Evolutionary conservation across 2,329 filamentous ascomycete species (phyloP).

Genomic region (Mycosphaerella sp.): DNA sequence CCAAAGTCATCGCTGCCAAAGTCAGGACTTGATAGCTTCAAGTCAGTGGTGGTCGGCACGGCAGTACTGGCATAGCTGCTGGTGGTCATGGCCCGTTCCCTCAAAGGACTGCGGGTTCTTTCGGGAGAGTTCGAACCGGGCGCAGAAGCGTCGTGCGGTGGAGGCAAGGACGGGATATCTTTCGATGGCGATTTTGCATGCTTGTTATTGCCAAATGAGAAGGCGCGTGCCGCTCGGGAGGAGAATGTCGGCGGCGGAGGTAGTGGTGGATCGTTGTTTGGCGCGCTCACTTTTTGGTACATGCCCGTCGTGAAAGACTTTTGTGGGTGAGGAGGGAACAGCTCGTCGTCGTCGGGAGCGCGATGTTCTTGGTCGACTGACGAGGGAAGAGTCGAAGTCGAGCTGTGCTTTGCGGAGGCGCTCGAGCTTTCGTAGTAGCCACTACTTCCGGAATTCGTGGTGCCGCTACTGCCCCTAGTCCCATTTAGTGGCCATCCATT

Average conservation of each 20-base stretch:
- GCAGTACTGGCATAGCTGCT: conserved; percentile 39
- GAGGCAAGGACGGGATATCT: conserved; percentile 20
- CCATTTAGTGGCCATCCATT: conserved; percentile 29
- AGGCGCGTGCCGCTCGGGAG: conserved; percentile 44
- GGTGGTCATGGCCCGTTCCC: conserved; percentile 39
- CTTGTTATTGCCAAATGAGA: conserved; percentile 46
- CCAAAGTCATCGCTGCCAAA: conserved; percentile 33
- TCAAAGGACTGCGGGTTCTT: conserved; percentile 19
- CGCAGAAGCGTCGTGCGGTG: conserved; percentile 6
- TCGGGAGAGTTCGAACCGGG: not conserved
- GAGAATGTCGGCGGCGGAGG: conserved; percentile 33
- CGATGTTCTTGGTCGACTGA: conserved; percentile 43
- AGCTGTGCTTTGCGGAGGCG: conserved; percentile 48
- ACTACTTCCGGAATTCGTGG: conserved; percentile 43
- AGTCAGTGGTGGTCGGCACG: conserved; percentile 27
- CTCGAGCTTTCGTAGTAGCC: conserved; percentile 38
- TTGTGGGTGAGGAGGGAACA: conserved; percentile 28
- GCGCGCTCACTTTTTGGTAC: conserved; percentile 39
- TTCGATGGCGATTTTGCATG: conserved; percentile 24
- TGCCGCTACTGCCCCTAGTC: conserved; percentile 44
- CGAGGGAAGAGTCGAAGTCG: conserved; percentile 50
- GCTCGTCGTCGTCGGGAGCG: conserved; percentile 32
- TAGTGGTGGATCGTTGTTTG: conserved; percentile 28
- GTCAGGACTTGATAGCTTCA: conserved; percentile 27
- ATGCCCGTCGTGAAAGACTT: conserved; percentile 36